Evolutionary conservation across 108 stramenopile species (phyloP).

Genomic region (Cyclostephanos tholiformis): DNA sequence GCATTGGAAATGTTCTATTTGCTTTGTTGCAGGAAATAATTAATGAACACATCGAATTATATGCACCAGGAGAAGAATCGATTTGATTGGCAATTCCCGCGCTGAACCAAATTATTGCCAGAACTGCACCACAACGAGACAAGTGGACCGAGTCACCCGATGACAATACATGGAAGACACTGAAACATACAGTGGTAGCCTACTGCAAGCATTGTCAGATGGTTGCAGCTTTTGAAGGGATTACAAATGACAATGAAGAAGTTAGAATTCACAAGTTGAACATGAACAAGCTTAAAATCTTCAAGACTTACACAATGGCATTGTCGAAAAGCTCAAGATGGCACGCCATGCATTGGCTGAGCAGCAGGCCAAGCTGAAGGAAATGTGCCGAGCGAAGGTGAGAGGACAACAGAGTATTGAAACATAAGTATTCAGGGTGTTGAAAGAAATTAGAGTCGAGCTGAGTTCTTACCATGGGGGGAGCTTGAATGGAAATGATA

Average conservation of each 20-base stretch:
- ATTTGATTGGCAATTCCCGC: background rate
- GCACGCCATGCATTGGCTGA: background rate
- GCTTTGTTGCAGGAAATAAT: background rate
- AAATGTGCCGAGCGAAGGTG: background rate
- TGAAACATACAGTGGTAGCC: background rate
- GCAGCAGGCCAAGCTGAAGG: background rate
- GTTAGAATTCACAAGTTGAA: background rate
- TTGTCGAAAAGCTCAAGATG: background rate
- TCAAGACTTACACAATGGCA: background rate
- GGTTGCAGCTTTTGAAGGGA: background rate
- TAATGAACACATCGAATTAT: background rate
- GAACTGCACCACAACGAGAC: background rate
- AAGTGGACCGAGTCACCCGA: background rate
- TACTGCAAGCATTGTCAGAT: background rate
- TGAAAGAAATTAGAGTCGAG: constrained; percentile 6
- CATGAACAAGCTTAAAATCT: too few species aligned
- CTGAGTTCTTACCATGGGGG: too few species aligned
- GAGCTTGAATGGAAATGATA: too few species aligned
- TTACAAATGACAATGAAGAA: background rate
- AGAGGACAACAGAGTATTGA: background rate
- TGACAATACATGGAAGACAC: background rate
- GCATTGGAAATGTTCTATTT: background rate
- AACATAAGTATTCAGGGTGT: constrained; percentile 3
- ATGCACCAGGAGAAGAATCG: background rate
- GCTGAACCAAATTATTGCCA: background rate